Evolutionary conservation across 108 stramenopile genomes (phyloP).

Genomic region (Pseudonitzschia multiseries): DNA sequence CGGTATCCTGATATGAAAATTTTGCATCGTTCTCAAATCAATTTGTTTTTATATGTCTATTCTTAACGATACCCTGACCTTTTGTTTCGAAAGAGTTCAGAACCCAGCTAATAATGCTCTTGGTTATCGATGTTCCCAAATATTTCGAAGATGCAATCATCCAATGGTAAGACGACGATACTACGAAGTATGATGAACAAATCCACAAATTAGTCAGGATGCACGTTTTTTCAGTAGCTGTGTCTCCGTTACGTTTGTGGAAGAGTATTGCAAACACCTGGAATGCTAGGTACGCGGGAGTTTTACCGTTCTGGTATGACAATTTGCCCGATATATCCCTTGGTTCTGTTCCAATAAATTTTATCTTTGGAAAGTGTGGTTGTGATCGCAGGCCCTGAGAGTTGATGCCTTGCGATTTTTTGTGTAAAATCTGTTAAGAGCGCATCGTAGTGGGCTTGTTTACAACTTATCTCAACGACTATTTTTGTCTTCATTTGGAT

Average conservation of each 20-base stretch:
- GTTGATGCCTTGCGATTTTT: conserved; percentile 11
- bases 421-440: neutral
- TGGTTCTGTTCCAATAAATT: neutral
- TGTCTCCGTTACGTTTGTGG: conserved; percentile 16
- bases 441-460: conserved; percentile 11
- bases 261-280: conserved; percentile 17
- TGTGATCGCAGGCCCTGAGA: conserved; percentile 14
- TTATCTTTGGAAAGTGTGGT: conserved; percentile 5
- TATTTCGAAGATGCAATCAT: neutral
- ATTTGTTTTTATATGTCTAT: no score
- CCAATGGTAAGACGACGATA: neutral
- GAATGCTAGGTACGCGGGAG: conserved; percentile 17
- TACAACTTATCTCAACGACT: neutral
- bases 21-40: no score
- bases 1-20: neutral
- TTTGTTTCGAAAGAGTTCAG: neutral
- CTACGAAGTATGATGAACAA: neutral
- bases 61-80: neutral
- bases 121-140: neutral
- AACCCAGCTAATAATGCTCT: neutral
- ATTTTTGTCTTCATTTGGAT: neutral
- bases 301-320: conserved; percentile 18
- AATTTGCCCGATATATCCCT: conserved; percentile 17
- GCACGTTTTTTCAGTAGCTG: neutral
- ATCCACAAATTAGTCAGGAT: conserved; percentile 16